Evolutionary conservation across 805 yeast species (phyloP).

Genomic region (Blastobotrys peoriensis): DNA sequence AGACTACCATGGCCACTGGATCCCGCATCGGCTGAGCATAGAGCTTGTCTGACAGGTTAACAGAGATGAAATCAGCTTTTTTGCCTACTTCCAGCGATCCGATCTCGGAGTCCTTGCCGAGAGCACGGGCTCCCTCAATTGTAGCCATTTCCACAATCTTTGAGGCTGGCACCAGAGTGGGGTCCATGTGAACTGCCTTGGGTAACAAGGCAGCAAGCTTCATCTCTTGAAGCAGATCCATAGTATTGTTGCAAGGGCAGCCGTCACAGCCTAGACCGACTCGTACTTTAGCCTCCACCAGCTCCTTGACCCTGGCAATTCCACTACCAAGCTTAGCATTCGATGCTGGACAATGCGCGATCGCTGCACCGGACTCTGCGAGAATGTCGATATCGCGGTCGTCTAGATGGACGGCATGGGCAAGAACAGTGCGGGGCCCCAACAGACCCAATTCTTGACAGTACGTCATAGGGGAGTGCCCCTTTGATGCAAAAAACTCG

Average conservation of each 20-base stretch:
- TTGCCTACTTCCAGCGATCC: slow-evolving; percentile 12
- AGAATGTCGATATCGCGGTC: slow-evolving; percentile 3
- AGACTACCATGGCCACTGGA: slow-evolving; percentile 16
- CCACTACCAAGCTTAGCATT: slow-evolving; percentile 6
- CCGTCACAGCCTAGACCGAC: slow-evolving; percentile 11
- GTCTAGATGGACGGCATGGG: slow-evolving; percentile 6
- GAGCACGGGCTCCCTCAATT: slow-evolving; percentile 9
- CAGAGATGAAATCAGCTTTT: slow-evolving; percentile 11
- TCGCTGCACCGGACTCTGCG: not conserved
- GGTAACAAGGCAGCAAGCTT: slow-evolving; percentile 12
- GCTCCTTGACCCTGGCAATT: slow-evolving; percentile 4
- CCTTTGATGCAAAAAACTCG: slow-evolving; percentile 9
- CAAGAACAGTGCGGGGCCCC: slow-evolving; percentile 5
- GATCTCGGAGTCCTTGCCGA: slow-evolving; percentile 10
- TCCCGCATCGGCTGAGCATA: slow-evolving; percentile 11
- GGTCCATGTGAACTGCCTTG: slow-evolving; percentile 11
- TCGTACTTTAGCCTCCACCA: slow-evolving; percentile 1
- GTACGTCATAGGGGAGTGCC: slow-evolving; percentile 8
- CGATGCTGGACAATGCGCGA: slow-evolving; percentile 5
- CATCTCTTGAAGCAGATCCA: slow-evolving; percentile 13
- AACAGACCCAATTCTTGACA: slow-evolving; percentile 6
- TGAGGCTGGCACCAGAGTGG: slow-evolving; percentile 9
- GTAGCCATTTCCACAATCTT: slow-evolving; percentile 14
- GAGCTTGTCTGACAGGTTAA: slow-evolving; percentile 10
- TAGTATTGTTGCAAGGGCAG: slow-evolving; percentile 12